phyloP scores from a whole-genome alignment of 176 grass and related monocot species.

The Oryza brachyantha region DNA sequence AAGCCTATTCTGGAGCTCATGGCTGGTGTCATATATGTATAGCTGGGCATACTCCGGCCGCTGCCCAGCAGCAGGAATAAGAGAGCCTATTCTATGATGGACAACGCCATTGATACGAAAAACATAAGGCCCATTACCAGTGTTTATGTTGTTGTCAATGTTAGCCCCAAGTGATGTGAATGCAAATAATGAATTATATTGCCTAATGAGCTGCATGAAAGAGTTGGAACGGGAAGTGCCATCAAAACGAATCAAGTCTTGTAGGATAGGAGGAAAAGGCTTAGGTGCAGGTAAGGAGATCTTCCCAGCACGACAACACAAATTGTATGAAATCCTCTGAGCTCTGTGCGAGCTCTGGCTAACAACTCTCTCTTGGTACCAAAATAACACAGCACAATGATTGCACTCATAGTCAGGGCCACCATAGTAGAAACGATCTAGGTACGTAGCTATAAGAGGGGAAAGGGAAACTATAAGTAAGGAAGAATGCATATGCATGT shows the following conservation, averaged over 20 bases:
- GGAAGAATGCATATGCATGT: too few relatives aligned
- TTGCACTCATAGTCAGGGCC: neutral
- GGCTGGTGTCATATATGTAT: neutral
- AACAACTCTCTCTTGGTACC: neutral
- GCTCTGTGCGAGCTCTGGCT: neutral
- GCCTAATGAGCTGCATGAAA: neutral
- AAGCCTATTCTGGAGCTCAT: neutral
- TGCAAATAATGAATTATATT: neutral
- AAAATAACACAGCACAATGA: neutral
- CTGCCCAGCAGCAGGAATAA: rapidly evolving
- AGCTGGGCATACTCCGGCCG: neutral
- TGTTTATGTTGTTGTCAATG: neutral
- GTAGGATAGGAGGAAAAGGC: neutral
- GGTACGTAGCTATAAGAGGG: too few relatives aligned
- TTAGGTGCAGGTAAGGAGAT: neutral
- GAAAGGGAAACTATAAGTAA: too few relatives aligned
- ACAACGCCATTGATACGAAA: neutral
- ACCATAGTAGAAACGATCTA: neutral
- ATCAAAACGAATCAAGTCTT: neutral
- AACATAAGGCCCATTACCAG: neutral
- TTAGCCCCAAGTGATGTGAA: neutral
- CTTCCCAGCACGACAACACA: neutral
- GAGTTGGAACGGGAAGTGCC: neutral
- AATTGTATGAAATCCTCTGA: neutral
- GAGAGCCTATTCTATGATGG: neutral